Evolutionary conservation across 495 filamentous ascomycete species (phyloP), one percentile per base, ranked within the genome.

Genomic region (Glarea lozoyensis): DNA sequence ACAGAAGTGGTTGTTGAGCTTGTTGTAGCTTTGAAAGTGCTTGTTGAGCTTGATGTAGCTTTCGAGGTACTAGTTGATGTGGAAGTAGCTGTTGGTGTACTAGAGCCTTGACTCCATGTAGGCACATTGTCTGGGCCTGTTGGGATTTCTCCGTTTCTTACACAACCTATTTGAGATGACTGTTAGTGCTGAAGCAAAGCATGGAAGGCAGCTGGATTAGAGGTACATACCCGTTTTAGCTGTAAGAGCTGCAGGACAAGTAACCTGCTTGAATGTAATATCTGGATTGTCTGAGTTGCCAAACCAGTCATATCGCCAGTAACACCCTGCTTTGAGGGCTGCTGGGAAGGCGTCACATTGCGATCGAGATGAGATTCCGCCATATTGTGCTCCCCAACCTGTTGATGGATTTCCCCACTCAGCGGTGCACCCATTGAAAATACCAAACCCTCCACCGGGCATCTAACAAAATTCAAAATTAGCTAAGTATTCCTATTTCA

Each of bases 261-360:
- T 63, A 54, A 54, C 46, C 29, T 54, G 46, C 20, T 63, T 55
- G 62, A 73, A 82, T 31, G 49, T 59, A 39, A 82, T 69, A 25
- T 49, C 50, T 24, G 78, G 79, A 62, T 83, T 82, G 58, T 81
- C 76, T 23, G 76, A 67, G 37, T 67, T 66, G 46, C 59, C 40
- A 59, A 82, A 81, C 75, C 76, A 84, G 61, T 79, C 78, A 60
- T 78, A 84, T 43, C 78, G 75, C 70, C 75, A 84, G 57, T 75
- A 64, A 63, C 79, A 82, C n/a, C 80, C 79, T 2, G 59, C 61
- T 61, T 77, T 73, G 37, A 84, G 66, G 18, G 62, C 64, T 17
- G 43, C 60, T 3, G 77, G 76, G 62, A 82, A 77, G 21, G 52
- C 27, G 46, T 69, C 61, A 62, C 80, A 82, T 10, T 67, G 66